phyloP scores from a whole-genome alignment of 305 asterid genomes.

The Fraxinus latifolia region DNA sequence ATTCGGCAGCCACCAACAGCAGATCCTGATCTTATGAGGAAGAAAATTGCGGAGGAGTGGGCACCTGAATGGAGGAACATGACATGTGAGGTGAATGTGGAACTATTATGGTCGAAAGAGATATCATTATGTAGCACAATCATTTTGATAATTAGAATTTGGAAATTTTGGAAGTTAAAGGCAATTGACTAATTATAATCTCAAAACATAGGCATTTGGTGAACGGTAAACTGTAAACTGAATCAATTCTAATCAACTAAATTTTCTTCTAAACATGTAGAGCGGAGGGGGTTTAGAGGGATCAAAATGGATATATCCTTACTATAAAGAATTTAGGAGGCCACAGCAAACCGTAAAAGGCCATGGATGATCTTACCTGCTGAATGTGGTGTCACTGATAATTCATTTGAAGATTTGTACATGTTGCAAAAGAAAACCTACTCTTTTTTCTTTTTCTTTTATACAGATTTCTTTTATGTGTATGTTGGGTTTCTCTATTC shows the following conservation, averaged over 20 bases:
- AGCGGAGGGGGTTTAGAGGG: not conserved
- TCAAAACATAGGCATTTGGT: not conserved
- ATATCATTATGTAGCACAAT: not conserved
- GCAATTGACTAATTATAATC: not conserved
- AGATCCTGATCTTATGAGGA: conserved; percentile 65
- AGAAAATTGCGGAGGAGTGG: conserved; percentile 79
- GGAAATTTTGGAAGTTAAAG: not conserved
- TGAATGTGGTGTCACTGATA: not conserved
- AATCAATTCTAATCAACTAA: not conserved
- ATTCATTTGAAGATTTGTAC: not conserved
- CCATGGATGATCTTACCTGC: not conserved
- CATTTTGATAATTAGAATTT: not conserved
- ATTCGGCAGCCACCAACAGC: conserved; percentile 74
- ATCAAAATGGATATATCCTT: not conserved
- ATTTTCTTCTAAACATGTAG: not conserved
- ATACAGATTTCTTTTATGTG: not conserved
- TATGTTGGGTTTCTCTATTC: not conserved
- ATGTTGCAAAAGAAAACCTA: not conserved
- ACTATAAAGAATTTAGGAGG: not conserved
- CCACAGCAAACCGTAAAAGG: not conserved
- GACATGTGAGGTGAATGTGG: conserved; percentile 55
- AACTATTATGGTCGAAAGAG: not conserved
- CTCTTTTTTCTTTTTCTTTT: not conserved
- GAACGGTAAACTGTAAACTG: not conserved
- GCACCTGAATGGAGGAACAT: conserved; percentile 92